Conservation (phyloP, 208 protist species). For the Zelonia costaricensis region DNA sequence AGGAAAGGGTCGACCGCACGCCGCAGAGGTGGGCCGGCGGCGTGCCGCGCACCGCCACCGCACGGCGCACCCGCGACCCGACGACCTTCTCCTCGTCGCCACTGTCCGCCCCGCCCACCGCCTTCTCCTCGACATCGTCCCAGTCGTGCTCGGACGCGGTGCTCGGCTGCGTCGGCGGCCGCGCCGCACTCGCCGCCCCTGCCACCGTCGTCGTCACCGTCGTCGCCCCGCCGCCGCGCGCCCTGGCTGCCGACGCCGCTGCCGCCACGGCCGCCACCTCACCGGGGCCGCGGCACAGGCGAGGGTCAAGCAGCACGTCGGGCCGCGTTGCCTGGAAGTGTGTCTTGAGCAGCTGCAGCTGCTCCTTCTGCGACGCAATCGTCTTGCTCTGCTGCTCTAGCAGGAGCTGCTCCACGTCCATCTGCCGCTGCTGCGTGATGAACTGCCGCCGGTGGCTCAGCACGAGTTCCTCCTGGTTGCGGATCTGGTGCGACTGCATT, state of each 20-base stretch:
- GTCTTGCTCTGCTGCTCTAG: slow-evolving; percentile 32
- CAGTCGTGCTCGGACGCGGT: slow-evolving; percentile 14
- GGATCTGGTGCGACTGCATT: slow-evolving; percentile 67
- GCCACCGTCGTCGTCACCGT: background rate
- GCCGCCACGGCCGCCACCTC: too few species aligned
- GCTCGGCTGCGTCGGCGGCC: background rate
- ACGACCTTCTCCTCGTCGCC: background rate
- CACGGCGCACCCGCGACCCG: background rate
- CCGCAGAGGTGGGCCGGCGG: slow-evolving; percentile 37
- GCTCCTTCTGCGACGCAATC: slow-evolving; percentile 34
- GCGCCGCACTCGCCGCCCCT: background rate
- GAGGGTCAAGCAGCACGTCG: slow-evolving; percentile 19
- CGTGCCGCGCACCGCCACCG: slow-evolving; percentile 2
- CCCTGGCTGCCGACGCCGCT: too few species aligned
- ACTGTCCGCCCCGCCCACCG: background rate
- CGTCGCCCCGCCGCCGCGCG: too few species aligned
- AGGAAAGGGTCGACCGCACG: slow-evolving; percentile 9
- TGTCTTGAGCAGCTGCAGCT: slow-evolving; percentile 23
- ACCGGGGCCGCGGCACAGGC: background rate
- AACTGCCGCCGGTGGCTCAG: slow-evolving; percentile 69
- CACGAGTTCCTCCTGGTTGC: slow-evolving; percentile 74
- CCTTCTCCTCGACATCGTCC: slow-evolving; percentile 10
- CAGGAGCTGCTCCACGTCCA: slow-evolving; percentile 30
- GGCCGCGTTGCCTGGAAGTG: slow-evolving; percentile 23
- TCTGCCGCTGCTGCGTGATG: slow-evolving; percentile 55